These are phyloP conservation scores for Aspergillus transmontanensis DNA, from an alignment of 2,329 filamentous ascomycete genomes.

Conservation along the genomic window DNA sequence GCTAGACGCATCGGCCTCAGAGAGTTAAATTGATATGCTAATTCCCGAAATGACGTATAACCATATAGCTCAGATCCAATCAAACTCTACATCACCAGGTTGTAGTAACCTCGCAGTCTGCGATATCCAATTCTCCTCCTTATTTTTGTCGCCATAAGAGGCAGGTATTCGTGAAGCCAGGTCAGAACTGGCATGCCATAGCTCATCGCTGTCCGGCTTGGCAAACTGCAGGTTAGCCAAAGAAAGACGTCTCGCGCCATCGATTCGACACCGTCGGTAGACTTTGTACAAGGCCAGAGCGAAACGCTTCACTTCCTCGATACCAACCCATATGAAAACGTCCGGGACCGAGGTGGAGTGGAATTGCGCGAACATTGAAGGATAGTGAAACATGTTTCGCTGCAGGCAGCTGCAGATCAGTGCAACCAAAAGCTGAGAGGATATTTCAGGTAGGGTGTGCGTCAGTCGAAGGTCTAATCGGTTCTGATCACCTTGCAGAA, in stretches of 20 bases:
- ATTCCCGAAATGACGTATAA: too few relatives aligned
- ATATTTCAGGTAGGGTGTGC: constrained; percentile 4
- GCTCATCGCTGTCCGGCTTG: constrained; percentile 11
- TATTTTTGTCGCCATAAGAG: background rate
- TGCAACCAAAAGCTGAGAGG: constrained; percentile 17
- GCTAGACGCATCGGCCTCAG: too few relatives aligned
- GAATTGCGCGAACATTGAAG: constrained; percentile 24
- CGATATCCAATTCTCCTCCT: background rate
- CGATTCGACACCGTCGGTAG: background rate
- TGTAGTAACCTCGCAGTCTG: background rate
- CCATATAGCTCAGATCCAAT: background rate
- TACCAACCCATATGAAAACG: constrained; percentile 23
- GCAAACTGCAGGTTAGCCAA: constrained; percentile 24
- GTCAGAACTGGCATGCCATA: constrained; percentile 6
- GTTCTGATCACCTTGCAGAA: constrained; percentile 8
- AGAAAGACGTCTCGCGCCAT: constrained; percentile 3
- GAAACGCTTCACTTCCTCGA: constrained; percentile 31
- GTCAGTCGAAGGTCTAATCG: background rate
- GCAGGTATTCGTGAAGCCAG: background rate
- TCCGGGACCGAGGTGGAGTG: constrained; percentile 11
- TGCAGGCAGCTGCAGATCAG: constrained; percentile 23
- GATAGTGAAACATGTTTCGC: constrained; percentile 27
- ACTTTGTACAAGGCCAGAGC: constrained; percentile 27
- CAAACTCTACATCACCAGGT: background rate
- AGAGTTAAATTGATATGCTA: too few relatives aligned